Base-by-base conservation (phyloP, 495 filamentous ascomycete species). In the Trichoderma asperelloides region DNA sequence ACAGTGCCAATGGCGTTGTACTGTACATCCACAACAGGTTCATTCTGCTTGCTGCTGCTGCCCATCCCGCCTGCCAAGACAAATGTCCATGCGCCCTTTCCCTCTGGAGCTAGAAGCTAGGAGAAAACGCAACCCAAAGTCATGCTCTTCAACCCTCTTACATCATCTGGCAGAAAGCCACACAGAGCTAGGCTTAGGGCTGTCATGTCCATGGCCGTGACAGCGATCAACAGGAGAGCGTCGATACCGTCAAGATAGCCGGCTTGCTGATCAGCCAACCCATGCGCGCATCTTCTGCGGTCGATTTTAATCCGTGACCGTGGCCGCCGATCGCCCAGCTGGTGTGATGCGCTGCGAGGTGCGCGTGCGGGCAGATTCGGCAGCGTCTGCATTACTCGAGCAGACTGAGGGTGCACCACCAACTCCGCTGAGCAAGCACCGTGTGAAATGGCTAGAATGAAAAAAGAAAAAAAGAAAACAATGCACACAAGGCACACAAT, bases 161-260 rank as follows among this genome's bases (percentile, higher is more conserved):
- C 49, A 55, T 55, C 18, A 55, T 55, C 49, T 15, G 15, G 43
- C 43, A 15, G n/a, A 47, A 15, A 47, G 43, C 43, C 43, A 47
- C 49, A 55, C n/a, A 2, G 16, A 55, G n/a, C 21, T 16, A 30
- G 11, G 55, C 3, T n/a, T 51, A 23, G 23, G 25, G 55, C 55
- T 30, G 6, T 3, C 25, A 60, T 30, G 25, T 16, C n/a, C 21
- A 60, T 11, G 51, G 25, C 23, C 23, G 30, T 30, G 25, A 11
- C 55, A 51, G 55, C 2, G 55, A 60, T 60, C 55, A 60, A 30
- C 49, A 57, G n/a, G 16, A 60, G 55, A 60, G 55, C 55, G 13
- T 30, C 55, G 55, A 51, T 21, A 37, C 33, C 33, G 33, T 37
- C 9, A 7, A 51, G 47, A 60, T 60, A 60, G 16, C 55, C 55